phyloP scores from a whole-genome alignment of 2,329 filamentous ascomycete species.

The Periconia sp. region DNA sequence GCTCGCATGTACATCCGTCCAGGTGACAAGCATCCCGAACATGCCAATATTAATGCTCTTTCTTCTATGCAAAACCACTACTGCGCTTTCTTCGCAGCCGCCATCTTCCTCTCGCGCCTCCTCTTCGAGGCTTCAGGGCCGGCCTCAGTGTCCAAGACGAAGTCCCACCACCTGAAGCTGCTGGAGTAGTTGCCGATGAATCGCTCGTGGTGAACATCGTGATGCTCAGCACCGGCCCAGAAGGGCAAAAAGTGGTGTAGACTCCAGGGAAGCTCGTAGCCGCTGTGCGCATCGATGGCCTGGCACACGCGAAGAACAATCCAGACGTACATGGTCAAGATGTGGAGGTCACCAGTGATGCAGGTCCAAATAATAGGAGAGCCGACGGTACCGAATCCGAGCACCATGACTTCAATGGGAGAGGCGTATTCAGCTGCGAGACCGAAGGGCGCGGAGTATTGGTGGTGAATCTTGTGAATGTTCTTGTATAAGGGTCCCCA shows the following conservation, averaged over 20 bases:
- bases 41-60: conserved; percentile 9
- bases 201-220: conserved; percentile 96
- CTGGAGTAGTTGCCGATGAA: conserved; percentile 98
- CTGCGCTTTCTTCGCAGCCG: conserved; percentile 64
- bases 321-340: conserved; percentile 98
- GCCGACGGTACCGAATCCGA: conserved; percentile 84
- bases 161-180: conserved; percentile 99
- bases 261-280: conserved; percentile 98
- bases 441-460: conserved; percentile 96
- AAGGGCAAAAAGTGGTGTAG: conserved; percentile 94
- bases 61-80: conserved; percentile 17
- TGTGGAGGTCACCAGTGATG: conserved; percentile 83
- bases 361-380: conserved; percentile 81
- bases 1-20: neutral
- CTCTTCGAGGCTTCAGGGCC: conserved; percentile 83
- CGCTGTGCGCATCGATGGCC: conserved; percentile 95
- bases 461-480: conserved; percentile 99
- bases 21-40: neutral
- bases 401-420: conserved; percentile 93
- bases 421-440: conserved; percentile 97
- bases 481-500: conserved; percentile 93
- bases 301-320: conserved; percentile 92
- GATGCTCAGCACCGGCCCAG: conserved; percentile 96
- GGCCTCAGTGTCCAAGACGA: conserved; percentile 87
- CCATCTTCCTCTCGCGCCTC: conserved; percentile 76